These are phyloP conservation scores for Lumnitzera littorea DNA, from an alignment of 345 rosid genomes.

Conservation along the genomic window DNA sequence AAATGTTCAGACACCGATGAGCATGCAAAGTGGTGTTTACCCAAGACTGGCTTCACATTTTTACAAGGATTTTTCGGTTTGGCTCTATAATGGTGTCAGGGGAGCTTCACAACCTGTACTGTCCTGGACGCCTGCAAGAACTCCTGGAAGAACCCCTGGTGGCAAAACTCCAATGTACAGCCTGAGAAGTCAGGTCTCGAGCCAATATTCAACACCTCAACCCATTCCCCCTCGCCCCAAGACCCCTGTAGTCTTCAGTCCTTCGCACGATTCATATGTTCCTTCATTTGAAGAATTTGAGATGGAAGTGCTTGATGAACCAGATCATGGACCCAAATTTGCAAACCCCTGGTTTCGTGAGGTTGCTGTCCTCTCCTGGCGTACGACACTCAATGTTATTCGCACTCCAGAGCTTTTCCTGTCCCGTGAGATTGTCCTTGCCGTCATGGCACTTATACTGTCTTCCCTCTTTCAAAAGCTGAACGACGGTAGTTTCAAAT, in stretches of 20 bases:
- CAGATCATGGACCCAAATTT: slow-evolving; percentile 37
- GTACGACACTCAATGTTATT: slow-evolving; percentile 37
- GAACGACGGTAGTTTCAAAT: slow-evolving; percentile 14
- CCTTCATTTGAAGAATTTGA: slow-evolving; percentile 31
- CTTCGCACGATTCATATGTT: slow-evolving; percentile 15
- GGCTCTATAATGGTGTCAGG: slow-evolving; percentile 49
- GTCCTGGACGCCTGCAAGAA: slow-evolving; percentile 55
- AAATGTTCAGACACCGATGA: slow-evolving; percentile 29
- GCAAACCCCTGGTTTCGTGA: slow-evolving; percentile 65
- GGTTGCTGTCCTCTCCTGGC: slow-evolving; percentile 45
- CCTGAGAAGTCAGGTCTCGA: slow-evolving; percentile 20
- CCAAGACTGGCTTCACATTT: slow-evolving; percentile 57
- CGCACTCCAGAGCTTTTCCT: slow-evolving; percentile 62
- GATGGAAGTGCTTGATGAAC: slow-evolving; percentile 36
- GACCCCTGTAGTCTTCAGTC: slow-evolving; percentile 21
- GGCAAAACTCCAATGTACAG: slow-evolving; percentile 23
- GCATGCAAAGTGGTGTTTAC: slow-evolving; percentile 24
- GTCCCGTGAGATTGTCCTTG: slow-evolving; percentile 42
- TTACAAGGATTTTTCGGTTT: slow-evolving; percentile 54
- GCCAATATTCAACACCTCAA: slow-evolving; percentile 25
- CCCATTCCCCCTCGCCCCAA: slow-evolving; percentile 16
- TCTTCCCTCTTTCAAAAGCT: slow-evolving; percentile 45
- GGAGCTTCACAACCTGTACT: slow-evolving; percentile 45
- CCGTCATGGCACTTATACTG: slow-evolving; percentile 56
- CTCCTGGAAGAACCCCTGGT: slow-evolving; percentile 37